Evolutionary conservation across 495 filamentous ascomycete genomes (phyloP), one percentile per base, ranked within the genome.

Genomic region (Aeminium ludgeri): DNA sequence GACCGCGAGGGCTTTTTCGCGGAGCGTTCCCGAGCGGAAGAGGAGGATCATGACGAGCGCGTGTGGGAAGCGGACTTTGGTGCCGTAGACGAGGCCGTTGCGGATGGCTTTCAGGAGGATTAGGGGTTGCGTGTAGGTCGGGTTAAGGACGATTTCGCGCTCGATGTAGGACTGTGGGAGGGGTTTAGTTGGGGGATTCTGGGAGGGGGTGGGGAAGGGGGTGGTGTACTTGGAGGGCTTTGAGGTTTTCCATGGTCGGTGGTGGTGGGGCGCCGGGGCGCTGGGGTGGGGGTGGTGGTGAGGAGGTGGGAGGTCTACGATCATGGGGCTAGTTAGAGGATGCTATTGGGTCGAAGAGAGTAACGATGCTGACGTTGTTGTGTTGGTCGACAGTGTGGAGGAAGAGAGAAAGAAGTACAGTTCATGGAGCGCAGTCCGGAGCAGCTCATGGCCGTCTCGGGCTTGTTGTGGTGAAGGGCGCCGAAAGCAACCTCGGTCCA

Each of bases 51-150:
- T 97, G 17, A 97, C 89, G 44, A 97, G 72, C 38, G 89, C 89
- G 65, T 97, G 89, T 52, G 89, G 89, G 67, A 96, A 95, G 48
- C 89, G 86, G 59, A 99, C 83, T 73, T 96, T 99, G 51, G 86
- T 76, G 20, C 89, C 89, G 64, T 96, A 99, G 44, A 95, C 83
- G 47, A 85, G 74, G 59, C 89, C 89, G 78, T 96, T 99, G 59
- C 89, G 86, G 36, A 86, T 75, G 46, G 71, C 82, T 66, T 99
- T 99, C 53, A 87, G 44, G 49, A 99, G 66, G 19, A 80, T 68
- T 20, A 99, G 72, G 38, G 84, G 53, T 50, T 84, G 82, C 42
- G 83, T 79, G 59, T 93, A 78, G 45, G 73, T 64, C 2, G 87
- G 84, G 58, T 96, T 73, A 29, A 87, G 76, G 43, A 93, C 62